Conservation (phyloP, 2,329 filamentous ascomycete species). For the Magnaporthiopsis rhizophila region DNA sequence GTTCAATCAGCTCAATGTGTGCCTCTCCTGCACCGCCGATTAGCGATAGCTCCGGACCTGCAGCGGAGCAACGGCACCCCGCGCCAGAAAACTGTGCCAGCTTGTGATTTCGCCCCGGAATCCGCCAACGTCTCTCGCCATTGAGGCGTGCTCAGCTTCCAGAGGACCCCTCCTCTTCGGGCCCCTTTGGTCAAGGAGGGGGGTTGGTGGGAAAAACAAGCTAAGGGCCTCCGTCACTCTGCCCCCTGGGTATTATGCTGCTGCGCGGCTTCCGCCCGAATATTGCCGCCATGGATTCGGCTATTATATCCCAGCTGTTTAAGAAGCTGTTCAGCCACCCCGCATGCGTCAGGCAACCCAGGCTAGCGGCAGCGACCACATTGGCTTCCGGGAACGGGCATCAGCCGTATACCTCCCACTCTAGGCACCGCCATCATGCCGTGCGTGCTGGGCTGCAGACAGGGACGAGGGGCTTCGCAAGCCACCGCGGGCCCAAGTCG, state of each 20-base stretch:
- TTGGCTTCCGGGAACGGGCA: slow-evolving; percentile 7
- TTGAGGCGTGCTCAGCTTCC: background rate
- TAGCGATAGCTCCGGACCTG: background rate
- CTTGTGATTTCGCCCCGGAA: background rate
- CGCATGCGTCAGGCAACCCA: slow-evolving; percentile 43
- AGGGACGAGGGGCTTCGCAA: slow-evolving; percentile 9
- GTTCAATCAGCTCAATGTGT: slow-evolving; percentile 10
- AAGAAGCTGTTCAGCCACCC: slow-evolving; percentile 76
- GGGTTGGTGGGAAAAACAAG: background rate
- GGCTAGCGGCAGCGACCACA: slow-evolving; percentile 1
- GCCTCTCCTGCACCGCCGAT: background rate
- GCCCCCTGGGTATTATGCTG: slow-evolving; percentile 8
- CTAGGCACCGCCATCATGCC: background rate
- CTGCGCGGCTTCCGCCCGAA: slow-evolving; percentile 61
- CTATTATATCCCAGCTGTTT: slow-evolving; percentile 64
- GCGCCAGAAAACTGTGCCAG: background rate
- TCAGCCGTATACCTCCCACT: too few species aligned
- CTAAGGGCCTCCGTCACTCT: background rate
- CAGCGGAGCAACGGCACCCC: background rate
- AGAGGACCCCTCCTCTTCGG: background rate
- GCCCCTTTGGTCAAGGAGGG: background rate
- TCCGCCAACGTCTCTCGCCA: background rate
- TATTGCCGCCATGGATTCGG: slow-evolving; percentile 12
- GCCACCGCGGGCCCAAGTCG: slow-evolving; percentile 18
- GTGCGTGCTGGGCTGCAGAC: background rate